These are phyloP conservation scores for Dictyophora rubrovolvata DNA, from an alignment of 768 basidiomycete species.

Conservation along the genomic window DNA sequence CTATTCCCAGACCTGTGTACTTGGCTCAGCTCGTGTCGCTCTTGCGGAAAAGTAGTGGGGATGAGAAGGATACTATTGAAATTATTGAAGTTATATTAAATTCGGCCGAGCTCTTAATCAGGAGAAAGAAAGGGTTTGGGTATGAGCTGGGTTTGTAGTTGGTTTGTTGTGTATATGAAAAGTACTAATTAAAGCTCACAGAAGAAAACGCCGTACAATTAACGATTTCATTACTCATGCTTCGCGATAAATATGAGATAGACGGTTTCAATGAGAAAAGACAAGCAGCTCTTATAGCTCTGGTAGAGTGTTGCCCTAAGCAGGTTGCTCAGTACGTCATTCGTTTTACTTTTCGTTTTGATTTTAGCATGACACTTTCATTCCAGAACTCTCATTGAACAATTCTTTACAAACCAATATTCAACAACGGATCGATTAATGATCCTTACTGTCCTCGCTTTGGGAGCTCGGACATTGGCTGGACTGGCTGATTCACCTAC, in stretches of 20 bases:
- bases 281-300: constrained; percentile 66
- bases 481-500: constrained; percentile 31
- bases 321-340: constrained; percentile 70
- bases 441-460: constrained; percentile 77
- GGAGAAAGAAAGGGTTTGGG: constrained; percentile 77
- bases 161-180: not conserved
- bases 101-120: constrained; percentile 71
- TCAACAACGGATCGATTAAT: constrained; percentile 76
- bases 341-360: not conserved
- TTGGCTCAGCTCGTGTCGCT: constrained; percentile 74
- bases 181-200: constrained; percentile 23
- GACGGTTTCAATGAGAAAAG: constrained; percentile 66
- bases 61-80: constrained; percentile 58
- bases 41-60: constrained; percentile 48
- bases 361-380: not conserved
- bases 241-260: constrained; percentile 82
- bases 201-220: constrained; percentile 88
- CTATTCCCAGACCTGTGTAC: constrained; percentile 78
- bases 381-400: constrained; percentile 69
- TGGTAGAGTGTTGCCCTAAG: constrained; percentile 70
- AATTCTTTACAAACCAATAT: constrained; percentile 92
- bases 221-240: constrained; percentile 54
- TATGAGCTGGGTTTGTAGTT: constrained; percentile 68
- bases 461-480: constrained; percentile 79
- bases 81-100: constrained; percentile 72